Base-by-base conservation (phyloP, 1,284 basidiomycete species). In the Trichosporon sp. region DNA sequence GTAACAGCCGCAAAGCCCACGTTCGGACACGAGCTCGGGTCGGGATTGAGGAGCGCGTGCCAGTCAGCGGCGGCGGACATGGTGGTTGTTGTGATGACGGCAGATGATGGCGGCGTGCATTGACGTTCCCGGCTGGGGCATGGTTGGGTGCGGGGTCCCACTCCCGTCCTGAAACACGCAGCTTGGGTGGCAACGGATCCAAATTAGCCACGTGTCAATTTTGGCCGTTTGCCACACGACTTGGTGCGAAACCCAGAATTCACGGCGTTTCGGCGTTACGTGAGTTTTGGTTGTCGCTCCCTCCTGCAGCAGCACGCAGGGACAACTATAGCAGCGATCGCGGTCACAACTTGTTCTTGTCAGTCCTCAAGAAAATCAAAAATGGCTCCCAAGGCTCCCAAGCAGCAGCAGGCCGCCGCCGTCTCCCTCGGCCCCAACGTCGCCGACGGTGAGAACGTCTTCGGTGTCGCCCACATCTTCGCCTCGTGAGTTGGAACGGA, bases 391-490 rank as follows among this genome's bases (percentile, higher is more conserved):
- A 85, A 85, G 80, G 82, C 83, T 76, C 74, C 71, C 67, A 74
- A 81, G 71, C 90, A 87, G 78, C 88, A 88, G 77, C 91, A 90
- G 85, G 91, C 93, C 86, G 88, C 87, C 82, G 88, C 91, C 78
- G 92, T 94, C 80, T 90, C 91, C 70, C 92, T 97, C 85, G 95
- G 94, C 78, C 95, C 95, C 79, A 91, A 96, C 84, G 92, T 96
- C 80, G 91, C 91, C 76, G 95, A 97, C 84, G 94, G 95, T 83
- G 94, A 97, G 86, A 90, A 92, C 81, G 93, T 96, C 67, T 96
- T 95, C 82, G 95, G 95, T 78, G 94, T 97, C 77, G 95, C 95
- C 10, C 94, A 96, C 88, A 96, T 97, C 87, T 97, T 92, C 80
- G 95, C 94, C 66, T 94, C 92, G 85, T 85, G 74, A 78, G 85